These are phyloP conservation scores for Suillus fuscotomentosus DNA, from an alignment of 768 basidiomycete species.

Conservation along the genomic window DNA sequence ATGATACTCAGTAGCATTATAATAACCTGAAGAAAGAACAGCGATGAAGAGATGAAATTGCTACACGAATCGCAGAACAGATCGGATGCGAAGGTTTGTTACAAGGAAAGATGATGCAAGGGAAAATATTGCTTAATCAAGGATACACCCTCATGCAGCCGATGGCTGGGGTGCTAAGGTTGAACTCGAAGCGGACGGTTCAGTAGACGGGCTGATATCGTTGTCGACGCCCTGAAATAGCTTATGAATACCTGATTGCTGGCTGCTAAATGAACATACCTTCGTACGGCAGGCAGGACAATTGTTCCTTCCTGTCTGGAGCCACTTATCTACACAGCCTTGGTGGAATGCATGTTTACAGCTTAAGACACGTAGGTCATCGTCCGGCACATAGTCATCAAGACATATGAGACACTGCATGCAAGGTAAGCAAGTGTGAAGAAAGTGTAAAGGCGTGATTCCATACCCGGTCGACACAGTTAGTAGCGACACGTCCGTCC, in stretches of 20 bases:
- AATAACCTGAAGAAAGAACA: constrained; percentile 5
- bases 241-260: background rate
- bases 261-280: constrained; percentile 37
- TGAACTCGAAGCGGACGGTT: constrained; percentile 8
- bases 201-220: constrained; percentile 13
- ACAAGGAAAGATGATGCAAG: background rate
- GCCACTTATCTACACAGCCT: constrained; percentile 85
- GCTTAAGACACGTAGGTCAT: constrained; percentile 75
- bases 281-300: constrained; percentile 89
- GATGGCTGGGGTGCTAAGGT: constrained; percentile 6
- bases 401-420: constrained; percentile 80
- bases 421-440: background rate
- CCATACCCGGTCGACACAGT: constrained; percentile 77
- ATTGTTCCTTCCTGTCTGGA: constrained; percentile 81
- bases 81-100: constrained; percentile 1
- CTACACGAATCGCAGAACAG: constrained; percentile 15
- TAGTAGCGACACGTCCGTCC: constrained; percentile 66
- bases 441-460: background rate
- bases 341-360: constrained; percentile 93
- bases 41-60: constrained; percentile 8
- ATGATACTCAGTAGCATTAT: background rate
- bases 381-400: constrained; percentile 77
- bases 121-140: constrained; percentile 3
- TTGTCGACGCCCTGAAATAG: constrained; percentile 23
- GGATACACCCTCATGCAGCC: constrained; percentile 9